Conservation (phyloP, 306 rosid genomes). For the Trifolium repens region DNA sequence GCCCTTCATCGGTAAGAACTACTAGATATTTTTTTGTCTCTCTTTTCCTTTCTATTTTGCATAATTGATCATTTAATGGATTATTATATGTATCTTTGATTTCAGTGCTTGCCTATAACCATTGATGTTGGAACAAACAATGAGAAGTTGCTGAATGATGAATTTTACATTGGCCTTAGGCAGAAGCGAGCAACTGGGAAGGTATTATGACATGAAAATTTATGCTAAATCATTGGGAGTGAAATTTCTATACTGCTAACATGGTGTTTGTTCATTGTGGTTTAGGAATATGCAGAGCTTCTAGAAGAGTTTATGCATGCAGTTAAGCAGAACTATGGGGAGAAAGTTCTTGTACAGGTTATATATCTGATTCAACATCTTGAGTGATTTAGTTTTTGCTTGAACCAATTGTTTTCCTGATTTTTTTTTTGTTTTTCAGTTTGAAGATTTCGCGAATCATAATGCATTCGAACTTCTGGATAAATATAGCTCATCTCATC, state of each 20-base stretch:
- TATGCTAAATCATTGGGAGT: neutral
- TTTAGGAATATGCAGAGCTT: slow-evolving; percentile 89
- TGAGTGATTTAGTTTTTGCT: slow-evolving; percentile 21
- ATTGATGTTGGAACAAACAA: slow-evolving; percentile 98
- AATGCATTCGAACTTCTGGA: slow-evolving; percentile 89
- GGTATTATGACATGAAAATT: slow-evolving; percentile 47
- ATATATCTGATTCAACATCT: slow-evolving; percentile 42
- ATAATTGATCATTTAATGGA: slow-evolving; percentile 5
- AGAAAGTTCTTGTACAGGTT: slow-evolving; percentile 90
- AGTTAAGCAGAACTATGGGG: slow-evolving; percentile 92
- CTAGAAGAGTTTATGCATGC: slow-evolving; percentile 95
- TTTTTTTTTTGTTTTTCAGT: slow-evolving; percentile 56
- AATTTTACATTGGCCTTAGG: slow-evolving; percentile 84
- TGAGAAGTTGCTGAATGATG: slow-evolving; percentile 82
- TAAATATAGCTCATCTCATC: slow-evolving; percentile 81
- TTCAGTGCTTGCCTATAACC: slow-evolving; percentile 94
- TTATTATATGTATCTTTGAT: slow-evolving; percentile 37
- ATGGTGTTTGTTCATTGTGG: slow-evolving; percentile 37
- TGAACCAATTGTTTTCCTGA: slow-evolving; percentile 28
- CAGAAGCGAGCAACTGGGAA: slow-evolving; percentile 90
- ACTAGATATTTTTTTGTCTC: slow-evolving; percentile 9
- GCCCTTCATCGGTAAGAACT: slow-evolving; percentile 87
- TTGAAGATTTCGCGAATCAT: slow-evolving; percentile 95
- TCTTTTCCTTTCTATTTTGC: neutral
- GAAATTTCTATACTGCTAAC: slow-evolving; percentile 25